Evolutionary conservation across 73 alveolate genomes (phyloP).

Genomic region (Chromera velia): DNA sequence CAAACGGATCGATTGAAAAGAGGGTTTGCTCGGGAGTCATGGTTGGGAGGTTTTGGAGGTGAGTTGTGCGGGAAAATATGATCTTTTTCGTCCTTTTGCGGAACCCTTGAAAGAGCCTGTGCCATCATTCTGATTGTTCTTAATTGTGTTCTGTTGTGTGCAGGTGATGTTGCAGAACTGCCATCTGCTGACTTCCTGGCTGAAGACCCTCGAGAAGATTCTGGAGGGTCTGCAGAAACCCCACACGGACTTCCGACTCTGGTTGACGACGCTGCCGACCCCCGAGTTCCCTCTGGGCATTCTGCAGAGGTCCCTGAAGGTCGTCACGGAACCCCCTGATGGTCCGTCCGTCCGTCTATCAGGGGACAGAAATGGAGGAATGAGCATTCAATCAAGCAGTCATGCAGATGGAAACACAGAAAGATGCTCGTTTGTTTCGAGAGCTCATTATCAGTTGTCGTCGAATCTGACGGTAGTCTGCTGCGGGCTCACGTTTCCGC

Average conservation of each 20-base stretch:
- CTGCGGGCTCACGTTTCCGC: no score
- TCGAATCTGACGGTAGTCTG: no score
- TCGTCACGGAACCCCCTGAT: conserved; percentile 96
- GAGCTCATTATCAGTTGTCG: no score
- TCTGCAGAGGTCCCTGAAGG: conserved; percentile 68
- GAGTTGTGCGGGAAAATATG: no score
- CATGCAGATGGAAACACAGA: no score
- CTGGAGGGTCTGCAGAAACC: conserved; percentile 85
- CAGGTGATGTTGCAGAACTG: conserved; percentile 79
- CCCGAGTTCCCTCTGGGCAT: conserved; percentile 86
- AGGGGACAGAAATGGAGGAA: conserved; percentile 72
- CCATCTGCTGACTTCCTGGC: conserved; percentile 74
- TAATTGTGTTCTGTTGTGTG: background rate
- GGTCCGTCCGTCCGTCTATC: conserved; percentile 86
- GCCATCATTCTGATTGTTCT: background rate
- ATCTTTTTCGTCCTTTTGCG: no score
- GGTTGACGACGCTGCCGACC: conserved; percentile 73
- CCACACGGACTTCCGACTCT: conserved; percentile 70
- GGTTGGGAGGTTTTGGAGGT: no score
- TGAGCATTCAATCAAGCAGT: no score
- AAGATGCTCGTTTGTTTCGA: no score
- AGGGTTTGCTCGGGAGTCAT: no score
- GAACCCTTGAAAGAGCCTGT: no score
- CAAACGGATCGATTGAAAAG: no score
- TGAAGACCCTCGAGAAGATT: conserved; percentile 75